These are phyloP conservation scores for Lepiota brunneoincarnata DNA, from an alignment of 768 basidiomycete species.

Conservation along the genomic window DNA sequence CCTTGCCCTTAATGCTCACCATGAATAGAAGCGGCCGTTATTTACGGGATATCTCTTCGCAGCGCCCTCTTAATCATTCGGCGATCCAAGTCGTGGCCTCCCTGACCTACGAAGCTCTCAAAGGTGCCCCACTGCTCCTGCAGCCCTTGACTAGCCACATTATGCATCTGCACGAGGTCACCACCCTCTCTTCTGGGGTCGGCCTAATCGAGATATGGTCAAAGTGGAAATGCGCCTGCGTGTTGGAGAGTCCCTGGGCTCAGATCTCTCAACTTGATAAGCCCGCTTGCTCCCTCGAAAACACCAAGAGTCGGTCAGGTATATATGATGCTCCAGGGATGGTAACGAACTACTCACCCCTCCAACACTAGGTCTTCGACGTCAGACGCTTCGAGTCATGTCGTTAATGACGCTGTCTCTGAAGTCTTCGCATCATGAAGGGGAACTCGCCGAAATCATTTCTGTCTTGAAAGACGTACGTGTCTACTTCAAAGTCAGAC, in stretches of 20 bases:
- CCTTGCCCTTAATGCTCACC: slow-evolving; percentile 32
- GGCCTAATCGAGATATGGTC: slow-evolving; percentile 76
- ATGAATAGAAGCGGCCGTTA: slow-evolving; percentile 38
- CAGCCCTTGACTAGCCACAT: slow-evolving; percentile 27
- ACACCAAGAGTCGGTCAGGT: slow-evolving; percentile 19
- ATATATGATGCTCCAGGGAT: not conserved
- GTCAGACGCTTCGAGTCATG: slow-evolving; percentile 39
- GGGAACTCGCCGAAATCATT: slow-evolving; percentile 14
- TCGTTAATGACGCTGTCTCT: slow-evolving; percentile 28
- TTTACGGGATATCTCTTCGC: slow-evolving; percentile 57
- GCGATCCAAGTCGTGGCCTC: slow-evolving; percentile 13
- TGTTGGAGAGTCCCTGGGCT: slow-evolving; percentile 11
- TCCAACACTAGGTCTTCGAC: slow-evolving; percentile 30
- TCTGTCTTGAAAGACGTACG: slow-evolving; percentile 18
- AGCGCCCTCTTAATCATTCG: slow-evolving; percentile 18
- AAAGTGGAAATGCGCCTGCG: slow-evolving; percentile 31
- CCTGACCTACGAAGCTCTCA: slow-evolving; percentile 30
- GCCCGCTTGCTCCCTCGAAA: slow-evolving; percentile 19
- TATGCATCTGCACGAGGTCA: slow-evolving; percentile 39
- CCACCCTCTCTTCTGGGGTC: slow-evolving; percentile 67
- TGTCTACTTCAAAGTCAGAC: not conserved
- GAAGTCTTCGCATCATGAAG: slow-evolving; percentile 16
- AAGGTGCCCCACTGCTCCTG: slow-evolving; percentile 32
- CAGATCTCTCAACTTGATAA: slow-evolving; percentile 20
- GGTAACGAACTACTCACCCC: slow-evolving; percentile 5